Conservation (phyloP, 257 asterid species). For the Eustoma russellianum region DNA sequence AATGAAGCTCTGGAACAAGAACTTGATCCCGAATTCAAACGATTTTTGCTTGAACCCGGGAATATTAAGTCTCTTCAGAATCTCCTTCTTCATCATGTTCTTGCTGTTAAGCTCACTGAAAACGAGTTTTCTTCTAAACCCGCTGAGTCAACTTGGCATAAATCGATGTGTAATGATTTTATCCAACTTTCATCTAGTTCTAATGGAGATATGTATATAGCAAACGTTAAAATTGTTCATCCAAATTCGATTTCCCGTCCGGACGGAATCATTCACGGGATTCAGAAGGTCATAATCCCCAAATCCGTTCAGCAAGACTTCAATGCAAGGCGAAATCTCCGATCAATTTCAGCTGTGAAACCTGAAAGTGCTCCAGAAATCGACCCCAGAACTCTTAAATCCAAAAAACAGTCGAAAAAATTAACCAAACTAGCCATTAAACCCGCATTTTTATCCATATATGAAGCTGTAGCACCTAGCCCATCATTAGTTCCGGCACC, state of each 20-base stretch:
- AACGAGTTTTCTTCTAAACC: constrained; percentile 1
- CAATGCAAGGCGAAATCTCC: constrained; percentile 14
- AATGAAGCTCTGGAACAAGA: constrained; percentile 26
- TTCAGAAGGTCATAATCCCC: constrained; percentile 16
- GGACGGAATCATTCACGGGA: constrained; percentile 23
- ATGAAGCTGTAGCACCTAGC: constrained; percentile 23
- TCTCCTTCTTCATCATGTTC: constrained; percentile 20
- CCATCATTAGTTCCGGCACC: constrained; percentile 27
- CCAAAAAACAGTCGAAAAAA: not conserved
- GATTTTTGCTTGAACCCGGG: constrained; percentile 25
- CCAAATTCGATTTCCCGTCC: constrained; percentile 17
- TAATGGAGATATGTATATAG: not conserved
- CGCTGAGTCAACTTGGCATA: constrained; percentile 5
- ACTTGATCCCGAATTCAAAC: constrained; percentile 27
- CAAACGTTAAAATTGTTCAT: constrained; percentile 3
- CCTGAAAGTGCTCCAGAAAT: constrained; percentile 23
- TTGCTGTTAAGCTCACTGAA: constrained; percentile 9
- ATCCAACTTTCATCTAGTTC: not conserved
- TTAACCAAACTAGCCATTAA: constrained; percentile 8
- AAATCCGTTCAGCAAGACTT: constrained; percentile 19
- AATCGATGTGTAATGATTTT: constrained; percentile 8
- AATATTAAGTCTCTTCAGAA: constrained; percentile 22
- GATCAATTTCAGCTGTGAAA: constrained; percentile 15
- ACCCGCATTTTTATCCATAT: constrained; percentile 15
- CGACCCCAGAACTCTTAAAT: constrained; percentile 11